Evolutionary conservation across 2,329 filamentous ascomycete genomes (phyloP).

Genomic region (Diplodia intermedia): DNA sequence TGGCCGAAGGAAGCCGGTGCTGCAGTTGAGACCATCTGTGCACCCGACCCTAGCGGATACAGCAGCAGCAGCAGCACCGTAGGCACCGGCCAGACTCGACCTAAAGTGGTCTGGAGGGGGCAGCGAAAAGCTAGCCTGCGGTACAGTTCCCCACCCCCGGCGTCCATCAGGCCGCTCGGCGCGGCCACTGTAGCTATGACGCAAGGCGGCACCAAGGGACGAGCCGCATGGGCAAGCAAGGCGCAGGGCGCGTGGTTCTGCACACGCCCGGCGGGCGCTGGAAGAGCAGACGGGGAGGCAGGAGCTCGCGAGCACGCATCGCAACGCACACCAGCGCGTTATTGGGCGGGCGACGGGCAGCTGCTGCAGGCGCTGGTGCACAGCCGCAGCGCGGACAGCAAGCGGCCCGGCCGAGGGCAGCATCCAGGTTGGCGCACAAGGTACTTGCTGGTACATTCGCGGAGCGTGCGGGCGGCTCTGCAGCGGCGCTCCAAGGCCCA

Average conservation of each 20-base stretch:
- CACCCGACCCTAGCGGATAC: neutral
- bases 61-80: neutral
- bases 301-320: neutral
- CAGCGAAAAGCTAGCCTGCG: conserved; percentile 12
- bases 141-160: conserved; percentile 20
- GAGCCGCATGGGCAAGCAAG: neutral
- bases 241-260: too few species aligned
- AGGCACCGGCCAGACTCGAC: neutral
- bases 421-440: conserved; percentile 23
- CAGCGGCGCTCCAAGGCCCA: neutral
- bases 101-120: neutral
- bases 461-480: neutral
- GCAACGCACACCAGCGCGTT: conserved; percentile 9
- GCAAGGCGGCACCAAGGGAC: neutral
- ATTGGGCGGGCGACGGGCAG: conserved; percentile 9
- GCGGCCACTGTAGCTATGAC: neutral
- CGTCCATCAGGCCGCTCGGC: conserved; percentile 1
- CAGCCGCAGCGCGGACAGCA: conserved; percentile 21
- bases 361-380: conserved; percentile 10
- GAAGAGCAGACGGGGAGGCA: neutral
- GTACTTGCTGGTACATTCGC: conserved; percentile 2
- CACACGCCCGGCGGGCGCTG: neutral
- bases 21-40: neutral
- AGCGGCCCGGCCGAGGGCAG: conserved; percentile 21
- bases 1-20: neutral